Conservation (phyloP, 2,329 filamentous ascomycete species). For the Penicillium sp. region DNA sequence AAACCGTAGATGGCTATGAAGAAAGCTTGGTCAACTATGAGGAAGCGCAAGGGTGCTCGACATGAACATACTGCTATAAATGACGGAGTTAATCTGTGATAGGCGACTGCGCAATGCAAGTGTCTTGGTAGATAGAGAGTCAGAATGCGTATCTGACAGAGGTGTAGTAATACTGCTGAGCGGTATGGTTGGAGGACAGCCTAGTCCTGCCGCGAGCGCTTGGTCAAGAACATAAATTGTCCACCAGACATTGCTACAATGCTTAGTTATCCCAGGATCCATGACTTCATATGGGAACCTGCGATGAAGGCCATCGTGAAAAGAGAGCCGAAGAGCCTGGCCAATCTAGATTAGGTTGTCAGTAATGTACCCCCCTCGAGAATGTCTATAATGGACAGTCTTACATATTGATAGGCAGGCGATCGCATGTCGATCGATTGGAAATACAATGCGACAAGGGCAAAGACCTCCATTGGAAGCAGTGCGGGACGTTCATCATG, state of each 20-base stretch:
- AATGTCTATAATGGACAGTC: neutral
- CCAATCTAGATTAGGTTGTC: neutral
- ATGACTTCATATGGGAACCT: neutral
- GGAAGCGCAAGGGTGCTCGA: neutral
- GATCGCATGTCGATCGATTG: conserved; percentile 3
- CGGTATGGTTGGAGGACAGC: conserved; percentile 3
- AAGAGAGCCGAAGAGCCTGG: conserved; percentile 1
- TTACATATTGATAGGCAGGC: conserved; percentile 4
- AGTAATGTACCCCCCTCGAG: neutral
- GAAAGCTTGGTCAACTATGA: neutral
- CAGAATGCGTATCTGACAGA: neutral
- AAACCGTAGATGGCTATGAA: neutral
- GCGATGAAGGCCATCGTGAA: conserved; percentile 4
- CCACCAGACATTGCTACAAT: conserved; percentile 3
- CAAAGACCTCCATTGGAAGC: neutral
- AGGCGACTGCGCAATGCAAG: conserved; percentile 2
- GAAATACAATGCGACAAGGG: neutral
- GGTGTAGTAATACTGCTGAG: neutral
- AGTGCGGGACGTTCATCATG: conserved; percentile 2
- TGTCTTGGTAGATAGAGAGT: neutral
- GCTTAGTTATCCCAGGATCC: neutral
- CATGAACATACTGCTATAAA: neutral
- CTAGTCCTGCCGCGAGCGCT: neutral
- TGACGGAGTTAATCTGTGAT: neutral
- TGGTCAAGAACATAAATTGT: conserved; percentile 4